These are phyloP conservation scores for Chalciporus piperatus DNA, from an alignment of 768 basidiomycete species.

Conservation along the genomic window DNA sequence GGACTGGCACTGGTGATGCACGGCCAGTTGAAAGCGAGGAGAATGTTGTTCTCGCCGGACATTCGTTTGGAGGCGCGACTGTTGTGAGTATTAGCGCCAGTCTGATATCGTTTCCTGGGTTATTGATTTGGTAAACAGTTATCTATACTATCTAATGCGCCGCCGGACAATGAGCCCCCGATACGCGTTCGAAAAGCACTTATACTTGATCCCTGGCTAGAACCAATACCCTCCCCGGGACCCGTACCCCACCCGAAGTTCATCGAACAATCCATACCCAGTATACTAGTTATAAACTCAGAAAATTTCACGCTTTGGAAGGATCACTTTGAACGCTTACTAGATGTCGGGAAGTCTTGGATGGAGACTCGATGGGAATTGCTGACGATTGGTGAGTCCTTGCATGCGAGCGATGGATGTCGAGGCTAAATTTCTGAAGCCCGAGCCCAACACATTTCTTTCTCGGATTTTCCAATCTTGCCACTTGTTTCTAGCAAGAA, in stretches of 20 bases:
- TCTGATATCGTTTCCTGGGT: background rate
- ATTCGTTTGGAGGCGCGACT: slow-evolving; percentile 58
- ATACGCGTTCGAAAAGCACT: slow-evolving; percentile 60
- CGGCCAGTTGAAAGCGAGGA: slow-evolving; percentile 33
- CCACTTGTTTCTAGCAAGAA: slow-evolving; percentile 18
- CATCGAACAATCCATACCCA: slow-evolving; percentile 26
- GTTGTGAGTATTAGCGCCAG: slow-evolving; percentile 34
- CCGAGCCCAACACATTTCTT: slow-evolving; percentile 23
- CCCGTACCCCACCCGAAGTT: slow-evolving; percentile 28
- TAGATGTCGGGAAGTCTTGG: slow-evolving; percentile 55
- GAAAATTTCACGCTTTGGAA: slow-evolving; percentile 79
- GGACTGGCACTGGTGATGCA: slow-evolving; percentile 29
- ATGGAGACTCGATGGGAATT: slow-evolving; percentile 42
- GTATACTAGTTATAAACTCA: slow-evolving; percentile 69
- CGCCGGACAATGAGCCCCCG: slow-evolving; percentile 37
- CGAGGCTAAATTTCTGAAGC: slow-evolving; percentile 12
- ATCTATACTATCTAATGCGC: slow-evolving; percentile 50
- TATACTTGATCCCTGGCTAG: slow-evolving; percentile 82
- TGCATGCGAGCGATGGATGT: background rate
- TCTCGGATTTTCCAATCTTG: slow-evolving; percentile 29
- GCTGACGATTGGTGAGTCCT: slow-evolving; percentile 47
- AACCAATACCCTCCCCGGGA: slow-evolving; percentile 64
- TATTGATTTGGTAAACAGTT: slow-evolving; percentile 36
- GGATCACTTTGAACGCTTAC: slow-evolving; percentile 61
- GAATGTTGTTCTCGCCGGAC: slow-evolving; percentile 44